phyloP scores from a whole-genome alignment of 305 asterid species.

The Coffea humblotiana region DNA sequence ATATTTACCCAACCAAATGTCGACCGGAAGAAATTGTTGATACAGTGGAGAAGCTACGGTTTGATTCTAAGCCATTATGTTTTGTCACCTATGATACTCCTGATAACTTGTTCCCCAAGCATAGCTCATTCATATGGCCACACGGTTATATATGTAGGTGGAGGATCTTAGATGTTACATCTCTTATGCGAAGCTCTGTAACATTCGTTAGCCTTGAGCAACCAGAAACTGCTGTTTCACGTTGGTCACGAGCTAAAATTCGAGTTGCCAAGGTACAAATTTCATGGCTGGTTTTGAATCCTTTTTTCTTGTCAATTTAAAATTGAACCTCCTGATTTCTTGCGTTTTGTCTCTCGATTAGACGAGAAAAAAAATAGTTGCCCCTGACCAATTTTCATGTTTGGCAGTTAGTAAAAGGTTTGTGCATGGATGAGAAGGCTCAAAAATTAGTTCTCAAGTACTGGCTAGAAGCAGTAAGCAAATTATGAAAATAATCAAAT shows the following conservation, averaged over 20 bases:
- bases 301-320: neutral
- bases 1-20: neutral
- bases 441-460: conserved; percentile 56
- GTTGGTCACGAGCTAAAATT: conserved; percentile 36
- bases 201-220: conserved; percentile 30
- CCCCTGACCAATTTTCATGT: neutral
- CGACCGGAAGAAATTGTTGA: neutral
- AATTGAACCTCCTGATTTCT: neutral
- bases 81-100: neutral
- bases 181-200: conserved; percentile 28
- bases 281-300: too few relatives aligned
- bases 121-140: neutral
- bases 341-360: neutral
- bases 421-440: conserved; percentile 54
- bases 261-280: conserved; percentile 31
- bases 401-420: conserved; percentile 62
- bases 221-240: conserved; percentile 35
- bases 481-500: neutral
- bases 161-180: conserved; percentile 29
- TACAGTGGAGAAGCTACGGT: conserved; percentile 4
- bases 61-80: neutral
- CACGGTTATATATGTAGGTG: conserved; percentile 18
- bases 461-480: conserved; percentile 77
- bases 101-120: neutral
- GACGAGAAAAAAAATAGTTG: neutral